Evolutionary conservation across 2,329 filamentous ascomycete genomes (phyloP).

Genomic region (Scedosporium minutisporum): DNA sequence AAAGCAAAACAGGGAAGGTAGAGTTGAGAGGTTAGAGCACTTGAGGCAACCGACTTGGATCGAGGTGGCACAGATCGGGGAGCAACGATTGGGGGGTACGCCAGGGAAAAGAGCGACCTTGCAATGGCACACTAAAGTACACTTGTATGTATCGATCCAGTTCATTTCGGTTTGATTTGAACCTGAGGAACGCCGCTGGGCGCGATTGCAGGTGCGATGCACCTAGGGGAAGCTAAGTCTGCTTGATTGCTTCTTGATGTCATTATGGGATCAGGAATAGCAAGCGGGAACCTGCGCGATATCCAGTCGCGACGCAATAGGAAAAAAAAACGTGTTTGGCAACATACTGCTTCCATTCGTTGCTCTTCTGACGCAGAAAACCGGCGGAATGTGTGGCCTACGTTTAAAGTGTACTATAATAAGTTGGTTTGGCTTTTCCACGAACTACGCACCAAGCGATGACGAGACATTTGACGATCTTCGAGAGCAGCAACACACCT

Average conservation of each 20-base stretch:
- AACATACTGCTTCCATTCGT: no score
- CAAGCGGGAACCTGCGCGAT: not conserved
- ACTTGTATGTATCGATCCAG: no score
- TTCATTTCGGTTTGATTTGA: no score
- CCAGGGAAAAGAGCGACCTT: not conserved
- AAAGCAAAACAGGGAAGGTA: not conserved
- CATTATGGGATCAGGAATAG: not conserved
- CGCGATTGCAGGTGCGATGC: no score
- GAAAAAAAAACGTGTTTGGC: no score
- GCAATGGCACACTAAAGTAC: not conserved
- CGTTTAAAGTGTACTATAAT: not conserved
- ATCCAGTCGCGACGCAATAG: not conserved
- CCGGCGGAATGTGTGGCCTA: not conserved
- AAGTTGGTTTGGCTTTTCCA: not conserved
- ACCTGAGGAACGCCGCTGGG: no score
- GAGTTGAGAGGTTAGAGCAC: not conserved
- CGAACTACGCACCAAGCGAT: not conserved
- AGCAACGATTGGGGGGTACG: not conserved
- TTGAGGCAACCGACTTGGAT: not conserved
- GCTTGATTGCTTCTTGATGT: not conserved
- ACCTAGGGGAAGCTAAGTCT: no score
- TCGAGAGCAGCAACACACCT: not conserved
- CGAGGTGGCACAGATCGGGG: not conserved
- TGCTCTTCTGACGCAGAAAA: no score
- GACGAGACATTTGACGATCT: not conserved